Conservation (phyloP, 352 stramenopile genomes). For the Lagenidium sp. region DNA sequence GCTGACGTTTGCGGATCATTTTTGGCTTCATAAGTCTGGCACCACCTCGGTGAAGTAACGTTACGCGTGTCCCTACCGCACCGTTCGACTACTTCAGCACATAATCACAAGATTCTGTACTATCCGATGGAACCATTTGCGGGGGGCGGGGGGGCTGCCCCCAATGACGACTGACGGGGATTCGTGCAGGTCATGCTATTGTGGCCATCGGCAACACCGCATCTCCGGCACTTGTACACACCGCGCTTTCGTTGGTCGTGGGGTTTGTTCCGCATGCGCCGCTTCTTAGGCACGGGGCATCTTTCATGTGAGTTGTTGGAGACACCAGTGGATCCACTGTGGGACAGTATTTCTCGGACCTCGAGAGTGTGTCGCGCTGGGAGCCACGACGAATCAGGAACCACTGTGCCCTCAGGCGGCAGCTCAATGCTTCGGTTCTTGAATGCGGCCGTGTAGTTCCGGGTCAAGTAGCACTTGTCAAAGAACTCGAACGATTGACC, state of each 20-base stretch:
- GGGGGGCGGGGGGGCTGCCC: too few relatives aligned
- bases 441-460: conserved; percentile 30
- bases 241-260: conserved; percentile 25
- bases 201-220: conserved; percentile 34
- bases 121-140: too few relatives aligned
- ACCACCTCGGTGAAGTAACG: too few relatives aligned
- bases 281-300: conserved; percentile 16
- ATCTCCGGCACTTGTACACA: conserved; percentile 45
- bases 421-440: conserved; percentile 29
- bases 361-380: conserved; percentile 19
- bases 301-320: conserved; percentile 1
- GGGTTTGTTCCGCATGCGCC: conserved; percentile 20
- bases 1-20: too few relatives aligned
- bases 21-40: too few relatives aligned
- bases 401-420: conserved; percentile 25
- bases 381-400: conserved; percentile 17
- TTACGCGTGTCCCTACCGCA: too few relatives aligned
- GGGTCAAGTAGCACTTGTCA: conserved; percentile 37
- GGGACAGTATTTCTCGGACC: background rate
- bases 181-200: conserved; percentile 46
- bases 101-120: too few relatives aligned
- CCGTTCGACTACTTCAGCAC: too few relatives aligned
- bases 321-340: background rate
- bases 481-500: conserved; percentile 30
- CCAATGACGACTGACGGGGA: too few relatives aligned